A percentile compares a stretch with the other conserved stretches of the same genome.
Evolutionary conservation across 257 asterid genomes (phyloP).

Genomic region (Nicotiana otophora): DNA sequence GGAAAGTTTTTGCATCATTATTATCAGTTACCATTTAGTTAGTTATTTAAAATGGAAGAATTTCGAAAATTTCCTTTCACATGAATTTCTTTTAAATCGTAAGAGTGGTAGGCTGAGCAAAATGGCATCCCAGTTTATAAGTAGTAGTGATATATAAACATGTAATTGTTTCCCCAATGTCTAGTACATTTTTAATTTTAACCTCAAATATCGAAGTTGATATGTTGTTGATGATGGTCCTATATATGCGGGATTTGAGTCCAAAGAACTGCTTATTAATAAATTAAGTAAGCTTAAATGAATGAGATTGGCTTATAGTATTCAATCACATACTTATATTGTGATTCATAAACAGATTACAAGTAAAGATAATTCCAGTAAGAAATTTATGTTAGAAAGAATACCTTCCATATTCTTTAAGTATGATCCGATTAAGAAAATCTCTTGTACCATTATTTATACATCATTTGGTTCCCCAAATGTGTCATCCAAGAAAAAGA

Average conservation of each 20-base stretch:
- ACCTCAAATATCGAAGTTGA: rapidly evolving
- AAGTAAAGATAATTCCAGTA: background rate
- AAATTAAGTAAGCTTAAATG: background rate
- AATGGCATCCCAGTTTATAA: no score
- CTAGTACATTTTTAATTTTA: no score
- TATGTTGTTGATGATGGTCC: no score
- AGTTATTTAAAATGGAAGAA: background rate
- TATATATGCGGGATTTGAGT: no score
- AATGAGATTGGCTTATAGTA: background rate
- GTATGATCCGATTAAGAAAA: background rate
- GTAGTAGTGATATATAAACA: no score
- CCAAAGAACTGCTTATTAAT: no score
- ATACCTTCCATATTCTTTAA: background rate
- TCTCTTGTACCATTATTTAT: no score
- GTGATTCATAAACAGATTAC: background rate
- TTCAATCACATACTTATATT: background rate
- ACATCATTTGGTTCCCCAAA: no score
- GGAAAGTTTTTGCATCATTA: background rate
- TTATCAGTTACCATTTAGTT: background rate
- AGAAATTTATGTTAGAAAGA: background rate
- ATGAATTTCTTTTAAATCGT: background rate
- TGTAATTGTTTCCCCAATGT: no score
- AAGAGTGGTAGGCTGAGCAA: background rate
- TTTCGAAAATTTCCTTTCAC: no score
- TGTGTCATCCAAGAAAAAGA: background rate